Base-by-base conservation (phyloP, 805 yeast species). In the Danielozyma ontarioensis region DNA sequence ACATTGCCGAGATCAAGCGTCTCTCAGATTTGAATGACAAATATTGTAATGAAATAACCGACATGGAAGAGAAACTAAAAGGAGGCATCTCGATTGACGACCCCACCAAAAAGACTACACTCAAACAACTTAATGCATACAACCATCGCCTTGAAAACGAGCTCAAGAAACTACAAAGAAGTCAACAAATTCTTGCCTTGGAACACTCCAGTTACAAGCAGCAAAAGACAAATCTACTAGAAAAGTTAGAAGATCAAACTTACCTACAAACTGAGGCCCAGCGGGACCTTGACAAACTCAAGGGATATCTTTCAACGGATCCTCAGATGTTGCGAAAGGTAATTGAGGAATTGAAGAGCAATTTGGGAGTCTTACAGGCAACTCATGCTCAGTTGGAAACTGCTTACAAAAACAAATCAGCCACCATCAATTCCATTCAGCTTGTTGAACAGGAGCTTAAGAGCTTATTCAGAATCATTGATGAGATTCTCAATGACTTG, bases 161-260 rank as follows among this genome's bases (percentile, higher is more conserved):
- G 46, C 62, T 86, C 40, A 72, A 77, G 42, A 64, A 68, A 41
- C 62, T 83, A 38, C 81, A 80, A 40, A 70, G 64, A 29, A 55
- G 71, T 2, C 93, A 85, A 51, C 85, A 83, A 47, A 53, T 66
- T 10, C 59, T 83, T 30, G 71, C 81, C 0, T 47, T 60, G 10
- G 87, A 81, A 41, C 85, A 82, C 50, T 64, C 70, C 16, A 71
- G 68, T 28, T 84, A 84, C 56, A 81, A 78, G 55, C 58, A 68
- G 13, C 78, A 78, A 31, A 85, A 84, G 51, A 58, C 64, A n/a
- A 57, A 72, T 26, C 52, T 82, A 34, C 66, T 79, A 13, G 72
- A 73, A 29, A 72, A 75, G 35, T 54, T 82, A 6, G 86, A 83
- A 43, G 79, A 78, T 39, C 70, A 72, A 35, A 76, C 74, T 36